A percentile compares a stretch with the other conserved stretches of the same genome.
These are phyloP conservation scores for Dendrocalamus sinicus DNA, from an alignment of 176 grass and related monocot species.

Conservation along the genomic window DNA sequence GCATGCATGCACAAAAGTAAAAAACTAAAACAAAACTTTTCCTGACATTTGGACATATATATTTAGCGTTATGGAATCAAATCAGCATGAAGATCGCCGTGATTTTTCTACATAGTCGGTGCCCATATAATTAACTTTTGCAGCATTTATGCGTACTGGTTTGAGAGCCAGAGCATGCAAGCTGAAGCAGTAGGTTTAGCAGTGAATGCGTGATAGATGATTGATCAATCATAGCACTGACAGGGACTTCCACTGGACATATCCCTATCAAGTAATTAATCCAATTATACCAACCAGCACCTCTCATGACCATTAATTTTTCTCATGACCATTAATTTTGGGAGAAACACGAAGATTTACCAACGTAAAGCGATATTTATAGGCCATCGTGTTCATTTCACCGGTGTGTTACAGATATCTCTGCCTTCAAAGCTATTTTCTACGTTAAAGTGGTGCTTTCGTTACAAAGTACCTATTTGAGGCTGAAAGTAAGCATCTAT, in stretches of 20 bases:
- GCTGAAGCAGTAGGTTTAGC: no score
- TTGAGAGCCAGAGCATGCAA: not conserved
- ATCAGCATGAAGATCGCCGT: no score
- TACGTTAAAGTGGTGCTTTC: not conserved
- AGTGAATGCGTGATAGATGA: not conserved
- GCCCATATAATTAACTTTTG: not conserved
- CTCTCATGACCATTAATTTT: not conserved
- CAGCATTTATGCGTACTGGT: not conserved
- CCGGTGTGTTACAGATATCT: not conserved
- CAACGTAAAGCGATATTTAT: not conserved
- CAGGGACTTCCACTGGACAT: not conserved
- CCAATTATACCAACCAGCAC: not conserved
- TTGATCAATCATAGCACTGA: not conserved
- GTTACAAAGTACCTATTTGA: not conserved
- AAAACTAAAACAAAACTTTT: not conserved
- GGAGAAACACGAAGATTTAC: not conserved
- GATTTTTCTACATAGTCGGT: no score
- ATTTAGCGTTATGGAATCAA: no score
- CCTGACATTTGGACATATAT: not conserved
- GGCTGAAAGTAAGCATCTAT: not conserved
- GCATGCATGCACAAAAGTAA: not conserved
- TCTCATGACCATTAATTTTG: not conserved
- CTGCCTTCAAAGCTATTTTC: not conserved
- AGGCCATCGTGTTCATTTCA: not conserved
- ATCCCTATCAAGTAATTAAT: not conserved